Evolutionary conservation across 2,329 filamentous ascomycete species (phyloP).

Genomic region (Gnomoniopsis smithogilvyi): DNA sequence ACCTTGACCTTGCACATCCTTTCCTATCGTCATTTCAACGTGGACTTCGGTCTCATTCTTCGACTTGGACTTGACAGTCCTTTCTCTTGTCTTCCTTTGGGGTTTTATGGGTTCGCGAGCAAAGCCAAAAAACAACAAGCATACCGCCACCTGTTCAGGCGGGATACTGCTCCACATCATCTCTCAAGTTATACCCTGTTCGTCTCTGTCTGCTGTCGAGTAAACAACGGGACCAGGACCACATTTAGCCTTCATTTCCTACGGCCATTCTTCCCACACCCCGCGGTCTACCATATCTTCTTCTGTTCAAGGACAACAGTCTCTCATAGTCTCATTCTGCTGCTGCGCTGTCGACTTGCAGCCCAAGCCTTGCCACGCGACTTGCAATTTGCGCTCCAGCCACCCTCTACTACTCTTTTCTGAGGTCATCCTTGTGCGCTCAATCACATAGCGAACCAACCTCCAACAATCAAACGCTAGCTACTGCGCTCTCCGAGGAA

Average conservation of each 20-base stretch:
- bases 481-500: slow-evolving; percentile 3
- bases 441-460: slow-evolving; percentile 11
- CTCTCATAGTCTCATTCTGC: background rate
- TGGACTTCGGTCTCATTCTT: background rate
- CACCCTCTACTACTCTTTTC: slow-evolving; percentile 14
- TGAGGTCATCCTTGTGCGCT: slow-evolving; percentile 7
- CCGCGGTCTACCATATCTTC: background rate
- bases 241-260: slow-evolving; percentile 5
- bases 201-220: background rate
- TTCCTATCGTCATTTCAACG: background rate
- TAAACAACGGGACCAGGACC: slow-evolving; percentile 1
- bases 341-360: background rate
- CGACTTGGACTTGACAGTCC: background rate
- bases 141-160: background rate
- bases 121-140: background rate
- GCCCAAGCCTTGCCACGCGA: background rate
- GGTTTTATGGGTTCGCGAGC: background rate
- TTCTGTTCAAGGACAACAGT: background rate
- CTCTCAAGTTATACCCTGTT: slow-evolving; percentile 5
- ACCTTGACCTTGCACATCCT: slow-evolving; percentile 4
- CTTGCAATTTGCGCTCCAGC: slow-evolving; percentile 3
- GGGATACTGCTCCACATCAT: slow-evolving; percentile 6
- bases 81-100: background rate
- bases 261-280: background rate
- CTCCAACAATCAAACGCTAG: background rate